These are phyloP conservation scores for Picochlorum sp. DNA, from an alignment of 139 green algal genomes.

Conservation along the genomic window DNA sequence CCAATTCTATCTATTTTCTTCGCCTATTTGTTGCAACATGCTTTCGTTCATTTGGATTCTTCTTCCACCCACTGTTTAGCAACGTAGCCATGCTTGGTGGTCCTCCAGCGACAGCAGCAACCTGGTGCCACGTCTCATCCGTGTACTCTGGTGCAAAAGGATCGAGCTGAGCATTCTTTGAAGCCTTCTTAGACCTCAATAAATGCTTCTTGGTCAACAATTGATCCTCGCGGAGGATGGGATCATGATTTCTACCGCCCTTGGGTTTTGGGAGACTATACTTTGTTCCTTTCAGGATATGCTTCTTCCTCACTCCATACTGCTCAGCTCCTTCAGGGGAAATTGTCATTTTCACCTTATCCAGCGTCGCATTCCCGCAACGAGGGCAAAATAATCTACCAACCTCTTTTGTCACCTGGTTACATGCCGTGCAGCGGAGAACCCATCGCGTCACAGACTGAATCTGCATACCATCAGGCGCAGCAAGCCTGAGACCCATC, in stretches of 20 bases:
- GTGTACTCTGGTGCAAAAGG: slow-evolving; percentile 66
- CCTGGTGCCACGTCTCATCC: slow-evolving; percentile 57
- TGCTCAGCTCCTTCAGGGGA: slow-evolving; percentile 62
- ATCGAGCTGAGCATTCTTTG: slow-evolving; percentile 43
- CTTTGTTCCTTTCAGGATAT: slow-evolving; percentile 70
- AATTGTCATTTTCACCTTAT: slow-evolving; percentile 72
- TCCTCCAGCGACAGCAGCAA: slow-evolving; percentile 15
- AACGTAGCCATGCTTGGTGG: slow-evolving; percentile 26
- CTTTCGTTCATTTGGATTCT: slow-evolving; percentile 80
- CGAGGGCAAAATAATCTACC: slow-evolving; percentile 83
- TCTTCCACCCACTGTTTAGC: slow-evolving; percentile 43
- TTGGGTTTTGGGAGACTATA: slow-evolving; percentile 87
- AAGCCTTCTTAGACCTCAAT: slow-evolving; percentile 20
- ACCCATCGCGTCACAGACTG: slow-evolving; percentile 52
- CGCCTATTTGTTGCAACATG: slow-evolving; percentile 60
- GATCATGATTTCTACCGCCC: slow-evolving; percentile 45
- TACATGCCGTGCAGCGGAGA: slow-evolving; percentile 81
- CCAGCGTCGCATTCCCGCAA: slow-evolving; percentile 84
- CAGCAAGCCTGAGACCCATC: slow-evolving; percentile 76
- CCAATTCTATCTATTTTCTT: slow-evolving; percentile 15
- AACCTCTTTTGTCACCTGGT: slow-evolving; percentile 33
- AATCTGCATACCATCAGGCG: slow-evolving; percentile 71
- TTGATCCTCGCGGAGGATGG: slow-evolving; percentile 86
- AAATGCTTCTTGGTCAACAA: slow-evolving; percentile 54
- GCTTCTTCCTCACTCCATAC: slow-evolving; percentile 67